Percentiles rank a stretch among this genome's conserved stretches.
These are phyloP conservation scores for Bertia moriformis DNA, from an alignment of 2,329 filamentous ascomycete genomes.

Conservation along the genomic window DNA sequence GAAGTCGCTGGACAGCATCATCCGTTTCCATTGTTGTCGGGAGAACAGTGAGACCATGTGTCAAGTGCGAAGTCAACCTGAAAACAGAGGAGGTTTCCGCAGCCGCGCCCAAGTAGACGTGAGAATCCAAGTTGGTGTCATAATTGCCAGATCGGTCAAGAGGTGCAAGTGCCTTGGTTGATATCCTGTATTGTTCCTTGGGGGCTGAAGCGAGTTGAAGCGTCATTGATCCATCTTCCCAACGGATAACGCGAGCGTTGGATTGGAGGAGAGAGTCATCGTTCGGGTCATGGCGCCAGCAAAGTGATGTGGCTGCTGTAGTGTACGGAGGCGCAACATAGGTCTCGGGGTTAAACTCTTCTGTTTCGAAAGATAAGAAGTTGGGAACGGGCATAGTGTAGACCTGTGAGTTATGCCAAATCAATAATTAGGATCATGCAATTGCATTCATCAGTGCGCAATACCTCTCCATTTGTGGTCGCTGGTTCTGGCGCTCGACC, in stretches of 20 bases:
- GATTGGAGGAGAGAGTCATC: conserved; percentile 39
- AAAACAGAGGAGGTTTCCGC: conserved; percentile 37
- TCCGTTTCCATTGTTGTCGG: conserved; percentile 38
- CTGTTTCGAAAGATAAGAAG: conserved; percentile 43
- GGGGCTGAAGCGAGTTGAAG: conserved; percentile 49
- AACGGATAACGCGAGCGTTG: conserved; percentile 46
- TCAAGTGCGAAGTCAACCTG: conserved; percentile 45
- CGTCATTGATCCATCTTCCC: conserved; percentile 51
- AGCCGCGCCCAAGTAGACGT: conserved; percentile 44
- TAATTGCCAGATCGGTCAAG: conserved; percentile 33
- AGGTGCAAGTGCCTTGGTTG: conserved; percentile 39
- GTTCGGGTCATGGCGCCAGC: conserved; percentile 47
- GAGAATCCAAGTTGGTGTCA: conserved; percentile 36
- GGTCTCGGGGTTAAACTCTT: conserved; percentile 38
- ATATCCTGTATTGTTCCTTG: conserved; percentile 42
- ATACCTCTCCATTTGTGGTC: conserved; percentile 34
- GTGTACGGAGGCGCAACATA: conserved; percentile 46
- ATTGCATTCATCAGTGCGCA: neutral
- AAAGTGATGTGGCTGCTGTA: conserved; percentile 45
- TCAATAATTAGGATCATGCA: neutral
- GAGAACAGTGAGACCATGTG: conserved; percentile 36
- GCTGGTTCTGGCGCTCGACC: conserved; percentile 40
- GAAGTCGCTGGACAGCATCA: conserved; percentile 40
- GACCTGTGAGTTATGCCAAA: conserved; percentile 21
- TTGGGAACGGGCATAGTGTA: conserved; percentile 45